Percentiles rank a stretch among this genome's conserved stretches.
Conservation (phyloP, 768 basidiomycete species). For the Kwoniella mangroviensis region DNA sequence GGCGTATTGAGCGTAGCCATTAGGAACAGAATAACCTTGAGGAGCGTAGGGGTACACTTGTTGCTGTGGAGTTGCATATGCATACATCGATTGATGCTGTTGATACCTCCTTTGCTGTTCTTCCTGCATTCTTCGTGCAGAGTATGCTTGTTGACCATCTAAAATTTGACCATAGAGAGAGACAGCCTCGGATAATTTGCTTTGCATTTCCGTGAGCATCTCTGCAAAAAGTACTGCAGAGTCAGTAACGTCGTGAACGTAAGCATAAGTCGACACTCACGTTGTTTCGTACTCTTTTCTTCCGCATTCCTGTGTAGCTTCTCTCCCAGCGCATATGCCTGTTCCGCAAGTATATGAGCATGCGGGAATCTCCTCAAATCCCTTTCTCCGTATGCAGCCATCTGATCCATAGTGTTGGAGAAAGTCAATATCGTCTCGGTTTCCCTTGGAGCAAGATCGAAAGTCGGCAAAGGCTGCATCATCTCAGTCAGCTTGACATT, state of each 20-base stretch:
- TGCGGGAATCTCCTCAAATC: constrained; percentile 82
- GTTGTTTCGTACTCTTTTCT: constrained; percentile 89
- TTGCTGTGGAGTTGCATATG: constrained; percentile 25
- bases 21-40: constrained; percentile 10
- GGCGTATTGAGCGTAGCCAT: constrained; percentile 8
- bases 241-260: no score
- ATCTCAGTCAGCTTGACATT: constrained; percentile 6
- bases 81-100: constrained; percentile 45
- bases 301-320: constrained; percentile 82
- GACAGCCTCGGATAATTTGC: constrained; percentile 88
- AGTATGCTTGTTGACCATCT: constrained; percentile 70
- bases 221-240: constrained; percentile 61
- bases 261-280: constrained; percentile 60
- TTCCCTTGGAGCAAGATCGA: constrained; percentile 82
- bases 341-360: constrained; percentile 81
- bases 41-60: constrained; percentile 7
- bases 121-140: constrained; percentile 46
- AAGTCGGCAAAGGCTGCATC: constrained; percentile 67
- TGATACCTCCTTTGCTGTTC: constrained; percentile 47
- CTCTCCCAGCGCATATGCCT: constrained; percentile 75
- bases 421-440: constrained; percentile 86
- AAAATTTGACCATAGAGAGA: constrained; percentile 86
- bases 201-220: constrained; percentile 89
- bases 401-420: constrained; percentile 84
- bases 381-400: constrained; percentile 73